Evolutionary conservation across 495 filamentous ascomycete genomes (phyloP).

Genomic region (Penicillium waksmanii): DNA sequence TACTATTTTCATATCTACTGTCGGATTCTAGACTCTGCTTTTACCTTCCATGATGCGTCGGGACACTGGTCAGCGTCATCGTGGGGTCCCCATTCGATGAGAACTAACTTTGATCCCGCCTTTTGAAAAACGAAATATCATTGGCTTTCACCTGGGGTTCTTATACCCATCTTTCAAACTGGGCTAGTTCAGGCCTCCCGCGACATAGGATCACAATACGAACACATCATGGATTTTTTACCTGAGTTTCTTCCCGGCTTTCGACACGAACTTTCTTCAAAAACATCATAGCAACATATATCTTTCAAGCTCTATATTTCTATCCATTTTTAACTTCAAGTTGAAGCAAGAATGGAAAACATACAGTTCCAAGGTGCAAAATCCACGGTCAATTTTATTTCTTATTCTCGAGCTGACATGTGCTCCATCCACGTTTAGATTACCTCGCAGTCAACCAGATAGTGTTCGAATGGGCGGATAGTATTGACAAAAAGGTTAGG

Average conservation of each 20-base stretch:
- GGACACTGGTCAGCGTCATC: too few relatives aligned
- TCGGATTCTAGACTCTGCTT: too few relatives aligned
- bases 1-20: too few relatives aligned
- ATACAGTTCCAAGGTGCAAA: constrained; percentile 1
- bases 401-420: not conserved
- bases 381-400: not conserved
- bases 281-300: too few relatives aligned
- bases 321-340: too few relatives aligned
- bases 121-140: not conserved
- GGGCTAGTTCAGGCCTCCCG: not conserved
- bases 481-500: constrained; percentile 14
- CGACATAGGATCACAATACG: not conserved
- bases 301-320: too few relatives aligned
- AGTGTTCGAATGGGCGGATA: constrained; percentile 19
- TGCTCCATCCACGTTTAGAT: not conserved
- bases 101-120: not conserved
- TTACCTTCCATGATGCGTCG: too few relatives aligned
- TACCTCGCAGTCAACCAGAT: constrained; percentile 4
- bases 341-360: not conserved
- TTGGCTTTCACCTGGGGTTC: not conserved
- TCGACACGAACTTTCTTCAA: too few relatives aligned
- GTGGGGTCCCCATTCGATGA: too few relatives aligned
- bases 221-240: too few relatives aligned
- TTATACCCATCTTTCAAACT: not conserved
- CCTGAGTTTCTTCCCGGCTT: too few relatives aligned